Percentiles rank a stretch among this genome's conserved stretches.
phyloP scores from a whole-genome alignment of 441 rosid species.

The Raphanus hybrid region DNA sequence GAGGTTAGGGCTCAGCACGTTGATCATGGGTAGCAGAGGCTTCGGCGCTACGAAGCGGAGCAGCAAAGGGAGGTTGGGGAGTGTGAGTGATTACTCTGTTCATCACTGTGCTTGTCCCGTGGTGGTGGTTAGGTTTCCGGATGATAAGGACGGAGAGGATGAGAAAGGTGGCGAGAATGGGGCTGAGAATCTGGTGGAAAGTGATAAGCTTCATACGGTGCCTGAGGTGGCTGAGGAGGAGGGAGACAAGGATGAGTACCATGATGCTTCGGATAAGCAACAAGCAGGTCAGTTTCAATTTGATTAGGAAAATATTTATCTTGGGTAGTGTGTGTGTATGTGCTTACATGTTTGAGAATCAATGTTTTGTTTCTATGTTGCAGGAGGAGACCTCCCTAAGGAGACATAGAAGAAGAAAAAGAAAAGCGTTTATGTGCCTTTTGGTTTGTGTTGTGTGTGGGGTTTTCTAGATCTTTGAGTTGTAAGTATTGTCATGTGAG shows the following conservation, averaged over 20 bases:
- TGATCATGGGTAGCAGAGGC: constrained; percentile 83
- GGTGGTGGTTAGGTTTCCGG: constrained; percentile 61
- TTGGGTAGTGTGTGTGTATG: not conserved
- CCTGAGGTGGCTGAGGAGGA: constrained; percentile 59
- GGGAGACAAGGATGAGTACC: constrained; percentile 52
- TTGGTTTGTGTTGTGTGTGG: constrained; percentile 27
- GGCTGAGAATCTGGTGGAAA: constrained; percentile 25
- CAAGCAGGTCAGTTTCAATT: constrained; percentile 26
- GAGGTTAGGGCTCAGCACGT: constrained; percentile 70
- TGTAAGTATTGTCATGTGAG: constrained; percentile 41
- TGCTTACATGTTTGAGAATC: not conserved
- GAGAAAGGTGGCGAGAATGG: not conserved
- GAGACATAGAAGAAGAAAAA: constrained; percentile 19
- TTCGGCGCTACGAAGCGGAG: constrained; percentile 62
- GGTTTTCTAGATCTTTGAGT: constrained; percentile 20
- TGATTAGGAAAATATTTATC: not conserved
- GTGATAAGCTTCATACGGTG: constrained; percentile 47
- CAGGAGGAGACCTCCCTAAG: constrained; percentile 35
- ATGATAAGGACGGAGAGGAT: constrained; percentile 48
- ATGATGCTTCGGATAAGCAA: constrained; percentile 48
- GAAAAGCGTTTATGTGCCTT: constrained; percentile 10
- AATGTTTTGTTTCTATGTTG: not conserved
- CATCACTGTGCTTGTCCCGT: constrained; percentile 80
- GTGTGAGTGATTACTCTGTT: constrained; percentile 82
- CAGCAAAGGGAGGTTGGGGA: constrained; percentile 69